Percentiles rank a stretch among this genome's conserved stretches.
Evolutionary conservation across 1,284 basidiomycete genomes (phyloP).

Genomic region (Moesziomyces parantarcticus): DNA sequence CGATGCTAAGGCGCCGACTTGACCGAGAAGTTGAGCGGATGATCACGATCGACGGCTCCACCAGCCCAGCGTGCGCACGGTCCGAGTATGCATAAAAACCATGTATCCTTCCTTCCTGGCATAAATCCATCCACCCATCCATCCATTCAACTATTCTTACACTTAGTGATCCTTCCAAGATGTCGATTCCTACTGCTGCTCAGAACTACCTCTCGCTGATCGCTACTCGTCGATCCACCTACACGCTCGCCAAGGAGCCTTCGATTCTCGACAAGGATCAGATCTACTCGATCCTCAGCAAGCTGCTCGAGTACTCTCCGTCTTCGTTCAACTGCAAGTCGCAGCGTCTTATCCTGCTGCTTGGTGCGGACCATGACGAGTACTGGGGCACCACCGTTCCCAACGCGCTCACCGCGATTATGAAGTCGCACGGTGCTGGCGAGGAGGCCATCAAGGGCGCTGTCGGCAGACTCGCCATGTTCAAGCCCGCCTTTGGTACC

Average conservation of each 20-base stretch:
- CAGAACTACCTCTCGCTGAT: constrained; percentile 49
- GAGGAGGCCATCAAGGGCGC: constrained; percentile 45
- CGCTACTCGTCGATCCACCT: constrained; percentile 69
- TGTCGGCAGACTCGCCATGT: constrained; percentile 62
- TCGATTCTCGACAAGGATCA: constrained; percentile 67
- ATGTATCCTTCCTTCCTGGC: too few species aligned
- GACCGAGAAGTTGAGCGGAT: too few species aligned
- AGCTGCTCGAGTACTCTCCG: constrained; percentile 69
- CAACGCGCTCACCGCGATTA: constrained; percentile 35
- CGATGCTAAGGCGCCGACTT: too few species aligned
- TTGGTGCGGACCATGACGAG: constrained; percentile 69
- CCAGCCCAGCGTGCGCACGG: too few species aligned
- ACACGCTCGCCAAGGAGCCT: constrained; percentile 68
- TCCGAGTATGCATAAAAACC: too few species aligned
- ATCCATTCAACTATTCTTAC: too few species aligned
- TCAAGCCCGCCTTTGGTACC: constrained; percentile 70
- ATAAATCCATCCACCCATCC: too few species aligned
- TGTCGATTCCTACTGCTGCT: constrained; percentile 32
- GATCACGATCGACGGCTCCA: too few species aligned
- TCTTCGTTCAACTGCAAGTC: constrained; percentile 70
- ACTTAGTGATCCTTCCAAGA: not conserved
- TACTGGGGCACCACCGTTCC: constrained; percentile 69
- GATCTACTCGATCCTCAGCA: constrained; percentile 69
- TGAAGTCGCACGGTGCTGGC: constrained; percentile 26
- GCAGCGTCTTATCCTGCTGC: constrained; percentile 69